Evolutionary conservation across 768 basidiomycete genomes (phyloP), one percentile per base, ranked within the genome.

Genomic region (Terana coerulea): DNA sequence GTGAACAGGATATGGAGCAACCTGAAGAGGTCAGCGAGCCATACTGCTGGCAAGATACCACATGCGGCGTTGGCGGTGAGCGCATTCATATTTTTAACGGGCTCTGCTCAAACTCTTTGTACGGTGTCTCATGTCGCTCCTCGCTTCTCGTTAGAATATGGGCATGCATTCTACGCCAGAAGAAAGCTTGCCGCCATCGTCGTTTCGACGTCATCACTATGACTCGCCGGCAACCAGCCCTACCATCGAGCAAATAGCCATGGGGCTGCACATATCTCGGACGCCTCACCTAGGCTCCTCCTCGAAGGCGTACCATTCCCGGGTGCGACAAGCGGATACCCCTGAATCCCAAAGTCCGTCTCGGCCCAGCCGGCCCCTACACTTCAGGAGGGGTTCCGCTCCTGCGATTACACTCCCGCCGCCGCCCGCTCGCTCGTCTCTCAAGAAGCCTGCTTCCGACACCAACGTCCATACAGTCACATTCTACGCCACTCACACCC

Each of bases 221-320:
- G 61, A 69, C 53, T 33, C 53, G 19, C 64, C 63, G 42, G 72
- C 75, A 54, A 65, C 75, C 25, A 56, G 72, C 14, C 86, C 86
- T 1, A 84, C 81, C 41, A 75, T 87, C 34, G 81, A 85, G 60
- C 86, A 89, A 67, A 89, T 89, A 54, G 83, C 84, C 12, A 88
- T 89, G 86, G 87, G 87, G 17, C 74, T 89, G 21, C 87, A 89
- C 65, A 70, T 85, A 26, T 88, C 87, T 5, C 80, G 84, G 31
- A 89, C 87, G 1, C 87, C 87, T 3, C 86, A 88, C 63, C 67
- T 88, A 25, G 76, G 81, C 36, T 73, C 77, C 10, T 73, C 77
- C 8, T 24, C 50, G 10, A 47, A 29, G 31, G 33, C 49, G 26
- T 48, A 19, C 29, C 37, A 42, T 21, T 5, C 44, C 10, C 49